Evolutionary conservation across 73 alveolate genomes (phyloP).

Genomic region (Halteria grandinella): DNA sequence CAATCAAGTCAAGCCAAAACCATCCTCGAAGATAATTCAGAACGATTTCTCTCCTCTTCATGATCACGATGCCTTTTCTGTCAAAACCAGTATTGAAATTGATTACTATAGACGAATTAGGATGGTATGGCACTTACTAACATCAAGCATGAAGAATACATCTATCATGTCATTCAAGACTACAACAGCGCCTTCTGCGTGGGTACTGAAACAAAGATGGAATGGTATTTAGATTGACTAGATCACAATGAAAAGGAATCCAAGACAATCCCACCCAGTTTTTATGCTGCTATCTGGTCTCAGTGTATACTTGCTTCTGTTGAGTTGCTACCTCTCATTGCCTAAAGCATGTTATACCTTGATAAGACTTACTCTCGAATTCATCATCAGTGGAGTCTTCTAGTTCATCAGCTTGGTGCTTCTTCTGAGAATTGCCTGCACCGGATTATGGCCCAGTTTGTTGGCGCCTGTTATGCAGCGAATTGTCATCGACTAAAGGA

Average conservation of each 20-base stretch:
- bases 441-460: too few species aligned
- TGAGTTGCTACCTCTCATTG: conserved; percentile 44
- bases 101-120: conserved; percentile 55
- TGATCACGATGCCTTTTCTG: conserved; percentile 40
- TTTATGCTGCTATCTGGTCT: conserved; percentile 68
- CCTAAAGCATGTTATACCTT: background rate
- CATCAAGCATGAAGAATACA: conserved; percentile 44
- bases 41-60: background rate
- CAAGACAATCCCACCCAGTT: conserved; percentile 63
- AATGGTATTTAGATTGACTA: conserved; percentile 72
- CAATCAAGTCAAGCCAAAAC: conserved; percentile 13
- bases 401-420: background rate
- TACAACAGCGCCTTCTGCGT: conserved; percentile 46
- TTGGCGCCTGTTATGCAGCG: too few species aligned
- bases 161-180: conserved; percentile 67
- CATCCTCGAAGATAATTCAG: background rate
- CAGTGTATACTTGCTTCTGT: conserved; percentile 15
- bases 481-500: too few species aligned
- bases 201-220: conserved; percentile 53
- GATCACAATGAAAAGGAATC: conserved; percentile 62
- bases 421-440: background rate
- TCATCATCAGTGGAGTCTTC: conserved; percentile 50
- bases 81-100: conserved; percentile 58
- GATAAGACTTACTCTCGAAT: conserved; percentile 33
- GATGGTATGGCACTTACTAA: conserved; percentile 44